These are phyloP conservation scores for Russula abietina DNA, from an alignment of 768 basidiomycete species.

Conservation along the genomic window DNA sequence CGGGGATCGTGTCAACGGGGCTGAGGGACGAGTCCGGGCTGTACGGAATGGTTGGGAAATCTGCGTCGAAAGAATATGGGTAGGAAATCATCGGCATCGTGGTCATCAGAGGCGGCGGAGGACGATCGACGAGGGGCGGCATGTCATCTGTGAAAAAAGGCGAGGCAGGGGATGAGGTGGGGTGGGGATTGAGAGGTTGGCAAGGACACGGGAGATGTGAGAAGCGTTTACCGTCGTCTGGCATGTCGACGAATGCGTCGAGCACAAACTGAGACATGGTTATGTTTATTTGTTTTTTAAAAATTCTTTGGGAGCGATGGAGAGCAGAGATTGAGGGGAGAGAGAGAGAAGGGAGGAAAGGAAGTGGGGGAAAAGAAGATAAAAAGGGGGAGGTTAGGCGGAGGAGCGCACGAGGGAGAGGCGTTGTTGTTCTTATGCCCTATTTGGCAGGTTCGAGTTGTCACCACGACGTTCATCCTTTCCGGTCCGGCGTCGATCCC, in stretches of 20 bases:
- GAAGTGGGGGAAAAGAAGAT: neutral
- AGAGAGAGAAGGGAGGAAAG: neutral
- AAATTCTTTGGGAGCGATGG: neutral
- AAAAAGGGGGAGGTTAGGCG: slow-evolving; percentile 22
- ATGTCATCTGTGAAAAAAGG: slow-evolving; percentile 29
- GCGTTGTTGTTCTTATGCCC: slow-evolving; percentile 23
- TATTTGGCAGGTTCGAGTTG: slow-evolving; percentile 12
- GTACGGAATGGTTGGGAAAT: slow-evolving; percentile 52
- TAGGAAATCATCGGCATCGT: slow-evolving; percentile 41
- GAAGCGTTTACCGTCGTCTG: slow-evolving; percentile 15
- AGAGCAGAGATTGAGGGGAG: neutral
- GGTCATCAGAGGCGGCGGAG: slow-evolving; percentile 31
- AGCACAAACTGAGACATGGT: slow-evolving; percentile 11
- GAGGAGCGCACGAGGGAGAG: slow-evolving; percentile 19
- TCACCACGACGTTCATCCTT: slow-evolving; percentile 20
- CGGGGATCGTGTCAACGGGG: slow-evolving; percentile 29
- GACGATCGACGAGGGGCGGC: slow-evolving; percentile 45
- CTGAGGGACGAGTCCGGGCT: slow-evolving; percentile 22
- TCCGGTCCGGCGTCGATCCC: neutral
- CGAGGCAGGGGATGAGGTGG: neutral
- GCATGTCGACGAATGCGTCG: slow-evolving; percentile 11
- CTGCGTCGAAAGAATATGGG: slow-evolving; percentile 53
- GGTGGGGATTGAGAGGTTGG: neutral
- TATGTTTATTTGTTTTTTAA: neutral
- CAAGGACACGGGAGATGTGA: neutral